A percentile compares a stretch with the other conserved stretches of the same genome.
These are phyloP conservation scores for Boletales sp. DNA, from an alignment of 768 basidiomycete species.

Conservation along the genomic window DNA sequence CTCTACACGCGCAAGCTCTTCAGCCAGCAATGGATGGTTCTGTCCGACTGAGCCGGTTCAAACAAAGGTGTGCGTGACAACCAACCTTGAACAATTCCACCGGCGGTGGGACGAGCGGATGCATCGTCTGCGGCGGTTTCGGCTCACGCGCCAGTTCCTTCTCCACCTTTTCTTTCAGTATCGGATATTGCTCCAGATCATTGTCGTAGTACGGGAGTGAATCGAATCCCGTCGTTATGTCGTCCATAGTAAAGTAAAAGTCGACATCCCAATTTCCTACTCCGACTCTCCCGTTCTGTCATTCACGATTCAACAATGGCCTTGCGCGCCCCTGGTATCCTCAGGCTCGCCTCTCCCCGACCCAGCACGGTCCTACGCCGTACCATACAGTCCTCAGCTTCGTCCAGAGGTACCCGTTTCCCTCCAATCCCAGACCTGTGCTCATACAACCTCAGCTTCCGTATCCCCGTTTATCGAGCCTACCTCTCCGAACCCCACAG, in stretches of 20 bases:
- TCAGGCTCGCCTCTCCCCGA: conserved; percentile 27
- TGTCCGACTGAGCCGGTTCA: conserved; percentile 24
- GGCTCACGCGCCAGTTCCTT: conserved; percentile 71
- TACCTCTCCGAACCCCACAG: conserved; percentile 83
- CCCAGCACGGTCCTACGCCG: conserved; percentile 32
- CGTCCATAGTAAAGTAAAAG: conserved; percentile 24
- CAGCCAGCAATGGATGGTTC: conserved; percentile 67
- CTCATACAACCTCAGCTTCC: conserved; percentile 44
- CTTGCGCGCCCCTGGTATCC: conserved; percentile 24
- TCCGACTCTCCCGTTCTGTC: conserved; percentile 17
- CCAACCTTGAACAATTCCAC: conserved; percentile 67
- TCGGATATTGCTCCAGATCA: conserved; percentile 74
- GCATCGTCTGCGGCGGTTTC: conserved; percentile 55
- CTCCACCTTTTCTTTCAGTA: conserved; percentile 72
- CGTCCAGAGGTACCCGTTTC: conserved; percentile 42
- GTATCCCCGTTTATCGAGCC: conserved; percentile 83
- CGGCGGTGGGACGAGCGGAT: conserved; percentile 68
- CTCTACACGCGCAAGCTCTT: conserved; percentile 74
- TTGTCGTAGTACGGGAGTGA: conserved; percentile 95
- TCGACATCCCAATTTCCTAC: conserved; percentile 20
- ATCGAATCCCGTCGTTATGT: conserved; percentile 49
- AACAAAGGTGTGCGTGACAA: background rate
- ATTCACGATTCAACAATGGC: conserved; percentile 41
- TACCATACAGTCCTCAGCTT: conserved; percentile 45
- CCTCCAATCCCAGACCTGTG: background rate